Evolutionary conservation across 1,284 basidiomycete genomes (phyloP).

Genomic region (Dichomitus squalens): DNA sequence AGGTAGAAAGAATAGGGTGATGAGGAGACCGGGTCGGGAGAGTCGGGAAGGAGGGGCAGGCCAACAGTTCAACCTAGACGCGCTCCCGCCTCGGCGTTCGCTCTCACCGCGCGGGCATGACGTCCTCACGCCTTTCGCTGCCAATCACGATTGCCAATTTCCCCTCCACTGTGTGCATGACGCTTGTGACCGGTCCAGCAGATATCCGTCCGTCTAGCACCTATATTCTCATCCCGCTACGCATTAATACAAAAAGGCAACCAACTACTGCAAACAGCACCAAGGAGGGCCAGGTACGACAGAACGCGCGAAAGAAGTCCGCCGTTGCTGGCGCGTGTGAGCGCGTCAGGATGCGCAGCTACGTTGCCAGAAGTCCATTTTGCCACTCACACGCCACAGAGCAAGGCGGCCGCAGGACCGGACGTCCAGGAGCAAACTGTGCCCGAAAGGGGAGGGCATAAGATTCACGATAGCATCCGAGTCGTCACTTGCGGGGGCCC

Average conservation of each 20-base stretch:
- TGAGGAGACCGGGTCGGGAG: conserved; percentile 7
- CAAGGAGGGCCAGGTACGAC: background rate
- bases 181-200: background rate
- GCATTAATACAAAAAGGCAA: background rate
- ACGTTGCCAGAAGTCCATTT: background rate
- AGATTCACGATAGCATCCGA: too few relatives aligned
- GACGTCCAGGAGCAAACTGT: background rate
- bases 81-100: conserved; percentile 7
- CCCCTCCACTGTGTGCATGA: background rate
- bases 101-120: background rate
- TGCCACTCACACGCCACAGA: conserved; percentile 1
- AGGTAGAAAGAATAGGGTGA: conserved; percentile 14
- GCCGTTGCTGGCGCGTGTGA: background rate
- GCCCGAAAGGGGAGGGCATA: background rate
- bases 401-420: background rate
- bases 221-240: background rate
- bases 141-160: background rate
- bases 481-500: too few relatives aligned
- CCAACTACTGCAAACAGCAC: background rate
- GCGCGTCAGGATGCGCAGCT: background rate
- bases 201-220: background rate
- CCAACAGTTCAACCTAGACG: background rate
- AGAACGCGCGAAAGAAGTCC: conserved; percentile 2
- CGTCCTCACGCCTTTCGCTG: background rate
- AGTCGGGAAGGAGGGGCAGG: conserved; percentile 1